A percentile compares a stretch with the other conserved stretches of the same genome.
Conservation (phyloP, 1,284 basidiomycete species). For the Cryptococcus sp. region DNA sequence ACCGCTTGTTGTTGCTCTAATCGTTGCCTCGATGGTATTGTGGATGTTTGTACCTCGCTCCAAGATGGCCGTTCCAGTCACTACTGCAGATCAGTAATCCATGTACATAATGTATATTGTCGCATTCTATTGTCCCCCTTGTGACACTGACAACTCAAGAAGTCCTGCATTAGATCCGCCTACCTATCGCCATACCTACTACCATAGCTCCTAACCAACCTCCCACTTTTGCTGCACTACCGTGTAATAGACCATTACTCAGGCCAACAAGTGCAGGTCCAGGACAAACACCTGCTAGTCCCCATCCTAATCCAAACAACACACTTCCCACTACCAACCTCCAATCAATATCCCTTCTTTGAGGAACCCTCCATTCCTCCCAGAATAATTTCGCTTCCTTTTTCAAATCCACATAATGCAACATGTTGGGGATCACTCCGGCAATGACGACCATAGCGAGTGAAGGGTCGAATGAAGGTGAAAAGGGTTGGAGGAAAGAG, state of each 20-base stretch:
- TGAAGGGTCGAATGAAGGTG: slow-evolving; percentile 47
- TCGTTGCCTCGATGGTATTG: not conserved
- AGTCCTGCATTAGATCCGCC: not conserved
- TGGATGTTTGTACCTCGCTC: not conserved
- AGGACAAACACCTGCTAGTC: slow-evolving; percentile 60
- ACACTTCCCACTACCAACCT: slow-evolving; percentile 56
- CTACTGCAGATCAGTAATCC: not conserved
- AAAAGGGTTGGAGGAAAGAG: slow-evolving; percentile 52
- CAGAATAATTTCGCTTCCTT: slow-evolving; percentile 12
- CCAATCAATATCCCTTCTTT: slow-evolving; percentile 49
- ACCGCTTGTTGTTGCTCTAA: not conserved
- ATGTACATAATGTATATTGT: not conserved
- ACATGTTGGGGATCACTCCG: slow-evolving; percentile 49
- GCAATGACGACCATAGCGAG: slow-evolving; percentile 50
- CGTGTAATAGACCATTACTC: slow-evolving; percentile 5
- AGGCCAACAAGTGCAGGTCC: slow-evolving; percentile 36
- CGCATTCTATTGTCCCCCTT: not conserved
- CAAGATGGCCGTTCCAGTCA: not conserved
- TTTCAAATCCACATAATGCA: slow-evolving; percentile 32
- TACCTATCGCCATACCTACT: not conserved
- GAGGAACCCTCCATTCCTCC: slow-evolving; percentile 38
- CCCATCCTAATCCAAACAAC: slow-evolving; percentile 67
- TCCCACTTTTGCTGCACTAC: not conserved
- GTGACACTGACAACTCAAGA: not conserved
- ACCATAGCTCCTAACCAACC: not conserved